Conservation (phyloP, 176 grass and related monocot genomes). For the Rhynchospora tenuis region DNA sequence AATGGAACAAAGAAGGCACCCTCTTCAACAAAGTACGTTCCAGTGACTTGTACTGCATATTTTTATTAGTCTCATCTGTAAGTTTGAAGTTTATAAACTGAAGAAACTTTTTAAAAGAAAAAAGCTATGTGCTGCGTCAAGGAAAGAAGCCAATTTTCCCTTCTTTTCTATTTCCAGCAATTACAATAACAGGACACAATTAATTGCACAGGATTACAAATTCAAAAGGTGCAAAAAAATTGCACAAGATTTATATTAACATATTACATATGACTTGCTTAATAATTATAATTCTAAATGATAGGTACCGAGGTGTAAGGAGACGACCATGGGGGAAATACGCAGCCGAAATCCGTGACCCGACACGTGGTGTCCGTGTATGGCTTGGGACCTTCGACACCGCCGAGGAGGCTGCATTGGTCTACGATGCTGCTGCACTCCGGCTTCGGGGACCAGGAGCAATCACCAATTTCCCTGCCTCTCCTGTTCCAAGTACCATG, state of each 20-base stretch:
- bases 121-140: background rate
- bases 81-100: too few relatives aligned
- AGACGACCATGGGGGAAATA: constrained; percentile 43
- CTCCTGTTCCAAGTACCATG: background rate
- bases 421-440: constrained; percentile 30
- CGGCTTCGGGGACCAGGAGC: constrained; percentile 32
- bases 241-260: background rate
- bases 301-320: constrained; percentile 36
- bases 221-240: background rate
- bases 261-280: background rate
- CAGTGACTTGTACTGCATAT: background rate
- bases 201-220: too few relatives aligned
- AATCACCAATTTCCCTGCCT: constrained; percentile 30
- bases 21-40: background rate
- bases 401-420: constrained; percentile 35
- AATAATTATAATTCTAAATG: background rate
- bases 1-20: constrained; percentile 14
- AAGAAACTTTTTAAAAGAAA: background rate
- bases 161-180: too few relatives aligned
- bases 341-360: constrained; percentile 46
- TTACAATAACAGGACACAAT: too few relatives aligned
- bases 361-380: constrained; percentile 30
- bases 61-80: background rate
- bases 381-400: constrained; percentile 44
- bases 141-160: too few relatives aligned